Conservation (phyloP, 2,329 filamentous ascomycete genomes). For the Ampelomyces quisqualis region DNA sequence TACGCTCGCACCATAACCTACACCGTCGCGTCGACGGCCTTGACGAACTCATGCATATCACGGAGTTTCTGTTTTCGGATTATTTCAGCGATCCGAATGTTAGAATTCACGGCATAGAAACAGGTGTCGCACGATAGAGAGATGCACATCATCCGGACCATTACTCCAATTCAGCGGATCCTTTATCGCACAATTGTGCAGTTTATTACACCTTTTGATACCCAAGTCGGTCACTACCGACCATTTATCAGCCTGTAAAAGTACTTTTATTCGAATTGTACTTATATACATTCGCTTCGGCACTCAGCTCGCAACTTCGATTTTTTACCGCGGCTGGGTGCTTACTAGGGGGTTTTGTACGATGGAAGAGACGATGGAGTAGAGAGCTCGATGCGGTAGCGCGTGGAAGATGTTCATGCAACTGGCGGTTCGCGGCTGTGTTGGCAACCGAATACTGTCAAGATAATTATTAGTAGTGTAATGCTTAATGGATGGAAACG, state of each 20-base stretch:
- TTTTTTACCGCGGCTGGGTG: slow-evolving; percentile 22
- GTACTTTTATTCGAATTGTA: slow-evolving; percentile 11
- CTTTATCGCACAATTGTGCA: slow-evolving; percentile 16
- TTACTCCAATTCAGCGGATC: slow-evolving; percentile 12
- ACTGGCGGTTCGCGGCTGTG: slow-evolving; percentile 1
- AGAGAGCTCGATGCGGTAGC: neutral
- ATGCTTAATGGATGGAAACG: too few species aligned
- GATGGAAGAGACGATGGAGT: slow-evolving; percentile 4
- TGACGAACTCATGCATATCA: slow-evolving; percentile 43
- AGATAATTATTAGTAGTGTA: too few species aligned
- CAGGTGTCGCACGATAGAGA: slow-evolving; percentile 19
- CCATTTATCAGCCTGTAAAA: slow-evolving; percentile 8
- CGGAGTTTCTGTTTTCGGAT: slow-evolving; percentile 39
- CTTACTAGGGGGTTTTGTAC: slow-evolving; percentile 17
- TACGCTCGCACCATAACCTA: slow-evolving; percentile 26
- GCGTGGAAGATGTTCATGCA: neutral
- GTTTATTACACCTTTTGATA: slow-evolving; percentile 34
- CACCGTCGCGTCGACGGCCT: slow-evolving; percentile 27
- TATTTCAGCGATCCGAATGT: slow-evolving; percentile 39
- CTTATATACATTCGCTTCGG: slow-evolving; percentile 37
- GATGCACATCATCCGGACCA: slow-evolving; percentile 15
- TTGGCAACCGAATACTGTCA: too few species aligned
- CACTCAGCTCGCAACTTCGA: slow-evolving; percentile 21
- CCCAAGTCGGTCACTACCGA: slow-evolving; percentile 38
- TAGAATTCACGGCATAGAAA: slow-evolving; percentile 27